Evolutionary conservation across 805 yeast species (phyloP).

Genomic region (Wickerhamiella lipophila): DNA sequence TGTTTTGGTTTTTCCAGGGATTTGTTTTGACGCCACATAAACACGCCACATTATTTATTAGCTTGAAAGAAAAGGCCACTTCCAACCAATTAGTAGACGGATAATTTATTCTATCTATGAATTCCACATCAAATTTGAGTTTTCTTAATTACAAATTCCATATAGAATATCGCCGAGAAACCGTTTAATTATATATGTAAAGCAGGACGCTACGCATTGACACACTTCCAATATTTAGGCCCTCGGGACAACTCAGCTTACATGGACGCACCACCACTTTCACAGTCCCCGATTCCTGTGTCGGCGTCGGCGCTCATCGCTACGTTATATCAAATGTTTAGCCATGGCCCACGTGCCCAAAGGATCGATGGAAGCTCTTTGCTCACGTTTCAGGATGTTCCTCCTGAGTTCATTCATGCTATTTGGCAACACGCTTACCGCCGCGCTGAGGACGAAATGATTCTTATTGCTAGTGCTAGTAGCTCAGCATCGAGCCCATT

Average conservation of each 20-base stretch:
- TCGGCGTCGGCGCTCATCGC: slow-evolving; percentile 28
- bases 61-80: neutral
- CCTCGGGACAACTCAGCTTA: neutral
- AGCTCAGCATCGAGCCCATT: slow-evolving; percentile 26
- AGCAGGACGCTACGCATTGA: too few relatives aligned
- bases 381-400: slow-evolving; percentile 26
- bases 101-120: neutral
- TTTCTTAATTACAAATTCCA: too few relatives aligned
- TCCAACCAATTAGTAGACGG: neutral
- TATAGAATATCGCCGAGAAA: too few relatives aligned
- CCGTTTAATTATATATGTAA: too few relatives aligned
- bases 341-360: slow-evolving; percentile 15
- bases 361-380: slow-evolving; percentile 26
- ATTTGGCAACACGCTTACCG: slow-evolving; percentile 32
- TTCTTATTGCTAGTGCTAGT: slow-evolving; percentile 27
- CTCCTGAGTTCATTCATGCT: slow-evolving; percentile 25
- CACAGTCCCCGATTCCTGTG: slow-evolving; percentile 23
- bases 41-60: neutral
- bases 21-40: neutral
- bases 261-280: slow-evolving; percentile 27
- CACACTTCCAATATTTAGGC: neutral
- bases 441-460: slow-evolving; percentile 32
- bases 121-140: too few relatives aligned
- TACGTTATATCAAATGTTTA: slow-evolving; percentile 26
- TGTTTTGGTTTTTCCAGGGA: neutral